Evolutionary conservation across 2,329 filamentous ascomycete species (phyloP), one percentile per base, ranked within the genome.

Genomic region (Paramyrothecium roridum): DNA sequence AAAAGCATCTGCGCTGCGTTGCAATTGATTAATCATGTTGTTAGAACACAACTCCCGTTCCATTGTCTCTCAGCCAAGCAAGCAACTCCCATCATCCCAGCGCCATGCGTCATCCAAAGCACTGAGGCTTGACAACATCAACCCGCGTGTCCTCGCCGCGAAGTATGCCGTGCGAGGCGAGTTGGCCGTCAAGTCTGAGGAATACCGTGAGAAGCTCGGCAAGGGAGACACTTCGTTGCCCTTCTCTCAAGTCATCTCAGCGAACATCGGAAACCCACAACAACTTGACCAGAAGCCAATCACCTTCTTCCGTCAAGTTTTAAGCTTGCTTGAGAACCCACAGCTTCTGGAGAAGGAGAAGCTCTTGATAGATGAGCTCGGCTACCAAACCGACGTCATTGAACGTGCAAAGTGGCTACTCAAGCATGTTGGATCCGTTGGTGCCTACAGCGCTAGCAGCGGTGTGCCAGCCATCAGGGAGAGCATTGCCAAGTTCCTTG

Each of bases 201-300:
- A 91, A 74, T 96, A 93, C 78, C 88, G 93, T 57, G 87, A 88
- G 53, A 81, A 83, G 67, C 80, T 97, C 57, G 77, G 79, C 61
- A 82, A 84, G 60, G 84, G 82, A 65, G 80, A 73, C 63, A 72
- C 67, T 56, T 52, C 57, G 67, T 81, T 98, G 52, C 93, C 95
- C 50, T 99, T 99, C 74, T 81, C 90, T 66, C 83, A 91, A 57
- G 88, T 99, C 74, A 93, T 99, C 77, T 93, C 90, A 60, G 95
- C 95, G 76, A 99, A 99, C 78, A 99, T 99, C 69, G 95, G 95
- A 70, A 99, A 99, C 80, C 95, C 95, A 3, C 95, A 99, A 76
- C 95, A 99, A 77, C 86, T 99, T 60, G 95, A 97, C 77, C 95
- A 99, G 82, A 96, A 98, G 81, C 95, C 95, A 67, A 93, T 99